Conservation (phyloP, 257 asterid genomes). For the Prunella vulgaris region DNA sequence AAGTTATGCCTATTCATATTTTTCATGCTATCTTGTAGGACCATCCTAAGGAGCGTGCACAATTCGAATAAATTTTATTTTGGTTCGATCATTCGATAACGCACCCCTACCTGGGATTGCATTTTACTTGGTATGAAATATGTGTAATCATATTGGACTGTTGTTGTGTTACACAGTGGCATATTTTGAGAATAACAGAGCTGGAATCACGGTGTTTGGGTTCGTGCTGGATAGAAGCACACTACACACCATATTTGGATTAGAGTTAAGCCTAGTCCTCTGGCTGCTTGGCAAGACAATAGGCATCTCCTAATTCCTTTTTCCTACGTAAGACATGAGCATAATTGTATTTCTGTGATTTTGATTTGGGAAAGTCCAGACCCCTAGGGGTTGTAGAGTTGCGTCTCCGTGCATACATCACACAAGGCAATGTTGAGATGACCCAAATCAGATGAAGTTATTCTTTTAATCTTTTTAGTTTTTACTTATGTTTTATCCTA, state of each 20-base stretch:
- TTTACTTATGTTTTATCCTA: background rate
- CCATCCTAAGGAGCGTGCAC: no score
- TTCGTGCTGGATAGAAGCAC: conserved; percentile 79
- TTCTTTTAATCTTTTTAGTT: background rate
- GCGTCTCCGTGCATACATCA: background rate
- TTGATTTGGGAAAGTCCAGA: background rate
- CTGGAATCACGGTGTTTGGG: conserved; percentile 86
- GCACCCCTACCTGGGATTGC: no score
- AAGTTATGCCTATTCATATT: background rate
- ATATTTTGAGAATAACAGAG: conserved; percentile 81
- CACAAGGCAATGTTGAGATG: background rate
- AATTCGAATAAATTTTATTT: no score
- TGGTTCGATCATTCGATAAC: no score
- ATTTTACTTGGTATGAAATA: no score
- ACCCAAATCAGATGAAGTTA: background rate
- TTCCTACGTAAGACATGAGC: background rate
- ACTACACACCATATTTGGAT: conserved; percentile 79
- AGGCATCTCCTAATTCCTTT: conserved; percentile 51
- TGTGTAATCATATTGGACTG: background rate
- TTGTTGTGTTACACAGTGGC: conserved; percentile 45
- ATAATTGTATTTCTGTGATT: background rate
- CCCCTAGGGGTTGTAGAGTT: background rate
- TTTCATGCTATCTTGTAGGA: no score
- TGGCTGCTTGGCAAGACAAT: conserved; percentile 97
- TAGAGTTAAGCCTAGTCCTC: conserved; percentile 76